Evolutionary conservation across 1,139 yeast genomes (phyloP), one percentile per base, ranked within the genome.

Genomic region (Nakaseomyces uthaithaninus): DNA sequence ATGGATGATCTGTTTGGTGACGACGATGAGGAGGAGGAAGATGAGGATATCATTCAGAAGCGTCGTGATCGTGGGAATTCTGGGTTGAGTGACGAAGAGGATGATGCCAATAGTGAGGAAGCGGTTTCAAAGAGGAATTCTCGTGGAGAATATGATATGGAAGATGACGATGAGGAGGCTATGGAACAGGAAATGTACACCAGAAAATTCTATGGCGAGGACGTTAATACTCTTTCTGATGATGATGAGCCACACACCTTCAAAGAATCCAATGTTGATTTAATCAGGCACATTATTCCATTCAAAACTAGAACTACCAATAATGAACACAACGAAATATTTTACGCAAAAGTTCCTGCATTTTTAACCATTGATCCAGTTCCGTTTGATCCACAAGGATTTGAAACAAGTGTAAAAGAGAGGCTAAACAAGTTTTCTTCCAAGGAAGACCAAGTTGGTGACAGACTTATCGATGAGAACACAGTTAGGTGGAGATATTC

Each of bases 401-500:
- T 84, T 60, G 68, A 72, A 46, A 63, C 59, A 5, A 60, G 59
- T 16, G 63, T 70, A 11, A 61, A 60, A 30, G 59, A 63, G 41
- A 46, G 70, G 51, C 33, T 75, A 66, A 51, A 42, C 3, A 48
- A 50, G 20, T 42, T 42, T 18, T 40, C 48, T 3, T 49, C 59
- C 9, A 47, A 44, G 34, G 75, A 75, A 41, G 68, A 68, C 43
- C 73, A 76, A 31, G 66, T 69, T 17, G 69, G 67, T 25, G 72
- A 69, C 43, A 75, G 76, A 14, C 66, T 80, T 33, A 68, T 76
- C 44, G 84, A 81, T 48, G 87, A 83, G 55, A 86, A 86, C 58
- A 86, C 95, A 1, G 69, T 91, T 27, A 74, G 97, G 54, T 91
- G 98, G 98, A 77, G 94, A 63, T 87, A 89, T 60, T 80, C 86